Evolutionary conservation across 2,329 filamentous ascomycete genomes (phyloP).

Genomic region (Colletotrichum eremochloae): DNA sequence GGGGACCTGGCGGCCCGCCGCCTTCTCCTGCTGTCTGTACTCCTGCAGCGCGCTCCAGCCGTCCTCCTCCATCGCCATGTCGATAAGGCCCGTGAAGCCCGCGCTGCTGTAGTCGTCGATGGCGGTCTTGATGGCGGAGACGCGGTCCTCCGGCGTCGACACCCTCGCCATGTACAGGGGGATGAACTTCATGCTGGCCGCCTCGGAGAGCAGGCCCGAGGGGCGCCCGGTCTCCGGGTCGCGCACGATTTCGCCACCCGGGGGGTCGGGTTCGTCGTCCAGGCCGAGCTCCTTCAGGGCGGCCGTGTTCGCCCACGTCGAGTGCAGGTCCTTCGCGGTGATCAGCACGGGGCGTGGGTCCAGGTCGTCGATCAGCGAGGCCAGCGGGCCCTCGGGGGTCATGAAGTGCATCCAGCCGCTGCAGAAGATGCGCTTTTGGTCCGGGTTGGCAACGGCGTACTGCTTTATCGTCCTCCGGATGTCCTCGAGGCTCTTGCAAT

Average conservation of each 20-base stretch:
- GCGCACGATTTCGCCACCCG: constrained; percentile 59
- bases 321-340: constrained; percentile 70
- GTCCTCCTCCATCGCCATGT: constrained; percentile 72
- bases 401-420: constrained; percentile 70
- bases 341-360: constrained; percentile 67
- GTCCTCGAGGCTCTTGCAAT: constrained; percentile 61
- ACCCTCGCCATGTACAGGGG: constrained; percentile 67
- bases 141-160: constrained; percentile 62
- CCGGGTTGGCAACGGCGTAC: constrained; percentile 60
- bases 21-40: constrained; percentile 47
- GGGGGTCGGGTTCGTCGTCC: constrained; percentile 59
- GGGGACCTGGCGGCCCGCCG: constrained; percentile 51
- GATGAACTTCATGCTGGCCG: constrained; percentile 54
- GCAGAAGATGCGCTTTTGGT: constrained; percentile 61
- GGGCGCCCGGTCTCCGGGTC: constrained; percentile 58
- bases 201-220: constrained; percentile 66
- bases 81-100: constrained; percentile 68
- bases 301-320: constrained; percentile 67
- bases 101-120: constrained; percentile 62
- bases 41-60: constrained; percentile 64
- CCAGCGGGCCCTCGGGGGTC: constrained; percentile 63
- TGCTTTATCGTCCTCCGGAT: constrained; percentile 61
- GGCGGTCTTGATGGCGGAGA: constrained; percentile 59
- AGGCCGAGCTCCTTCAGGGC: constrained; percentile 65
- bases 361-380: constrained; percentile 64